Percentiles rank a stretch among this genome's conserved stretches.
Evolutionary conservation across 441 rosid genomes (phyloP).

Genomic region (Erysimum cheiri): DNA sequence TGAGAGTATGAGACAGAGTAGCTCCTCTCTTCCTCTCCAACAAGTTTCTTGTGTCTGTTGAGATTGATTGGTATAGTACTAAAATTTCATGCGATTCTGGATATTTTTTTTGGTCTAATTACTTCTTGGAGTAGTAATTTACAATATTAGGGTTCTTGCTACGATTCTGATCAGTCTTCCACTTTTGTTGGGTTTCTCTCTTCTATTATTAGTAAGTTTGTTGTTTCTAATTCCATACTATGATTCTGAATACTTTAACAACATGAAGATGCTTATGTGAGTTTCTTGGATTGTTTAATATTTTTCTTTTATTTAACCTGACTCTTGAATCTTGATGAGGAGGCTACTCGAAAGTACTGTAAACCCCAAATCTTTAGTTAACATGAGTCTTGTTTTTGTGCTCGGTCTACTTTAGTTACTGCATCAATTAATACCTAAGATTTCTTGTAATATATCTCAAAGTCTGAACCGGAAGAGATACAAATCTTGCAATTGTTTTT

Average conservation of each 20-base stretch:
- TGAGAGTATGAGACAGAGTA: background rate
- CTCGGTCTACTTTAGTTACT: background rate
- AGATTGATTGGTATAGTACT: too few species aligned
- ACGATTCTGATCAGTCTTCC: background rate
- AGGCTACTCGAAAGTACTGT: background rate
- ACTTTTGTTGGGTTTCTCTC: background rate
- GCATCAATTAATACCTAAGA: background rate
- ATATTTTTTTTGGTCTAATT: too few species aligned
- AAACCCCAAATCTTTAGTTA: background rate
- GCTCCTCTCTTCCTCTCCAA: background rate
- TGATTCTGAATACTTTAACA: background rate
- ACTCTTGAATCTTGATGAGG: background rate
- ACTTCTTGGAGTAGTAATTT: background rate
- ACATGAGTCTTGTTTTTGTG: constrained; percentile 1
- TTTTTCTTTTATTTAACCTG: background rate
- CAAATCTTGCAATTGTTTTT: background rate
- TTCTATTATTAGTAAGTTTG: background rate
- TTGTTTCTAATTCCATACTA: background rate
- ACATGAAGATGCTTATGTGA: background rate
- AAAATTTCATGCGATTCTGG: too few species aligned
- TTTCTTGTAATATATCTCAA: constrained; percentile 6
- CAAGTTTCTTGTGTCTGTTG: constrained; percentile 4
- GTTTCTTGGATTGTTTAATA: background rate
- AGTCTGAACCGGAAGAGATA: background rate
- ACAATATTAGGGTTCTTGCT: background rate